Percentiles rank a stretch among this genome's conserved stretches.
These are phyloP conservation scores for Didymosphaeria variabile DNA, from an alignment of 2,329 filamentous ascomycete genomes.

Conservation along the genomic window DNA sequence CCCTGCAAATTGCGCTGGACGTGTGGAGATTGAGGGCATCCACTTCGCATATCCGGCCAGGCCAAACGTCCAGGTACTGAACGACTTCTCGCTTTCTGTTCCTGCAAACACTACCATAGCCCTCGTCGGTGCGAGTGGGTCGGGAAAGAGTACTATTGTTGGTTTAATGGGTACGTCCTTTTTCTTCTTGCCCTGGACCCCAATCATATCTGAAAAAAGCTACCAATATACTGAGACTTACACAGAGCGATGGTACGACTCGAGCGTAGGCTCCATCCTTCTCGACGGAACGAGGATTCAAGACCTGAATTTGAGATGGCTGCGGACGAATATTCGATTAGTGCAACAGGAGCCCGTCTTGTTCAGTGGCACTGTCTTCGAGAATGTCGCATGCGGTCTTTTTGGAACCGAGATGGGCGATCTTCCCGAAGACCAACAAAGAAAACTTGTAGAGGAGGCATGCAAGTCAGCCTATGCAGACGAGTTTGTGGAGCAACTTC, in stretches of 20 bases:
- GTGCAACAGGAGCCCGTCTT: slow-evolving; percentile 59
- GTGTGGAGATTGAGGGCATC: slow-evolving; percentile 79
- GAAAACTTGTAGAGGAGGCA: slow-evolving; percentile 67
- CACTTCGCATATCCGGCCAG: slow-evolving; percentile 94
- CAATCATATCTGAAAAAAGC: slow-evolving; percentile 54
- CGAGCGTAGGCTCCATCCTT: slow-evolving; percentile 32
- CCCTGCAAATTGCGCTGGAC: slow-evolving; percentile 43
- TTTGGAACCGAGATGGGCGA: slow-evolving; percentile 69
- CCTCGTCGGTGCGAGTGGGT: slow-evolving; percentile 91
- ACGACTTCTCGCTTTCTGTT: slow-evolving; percentile 78
- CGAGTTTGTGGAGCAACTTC: slow-evolving; percentile 78
- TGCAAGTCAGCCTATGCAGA: slow-evolving; percentile 87
- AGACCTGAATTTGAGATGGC: slow-evolving; percentile 84
- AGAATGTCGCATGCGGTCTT: slow-evolving; percentile 85
- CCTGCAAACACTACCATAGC: slow-evolving; percentile 92
- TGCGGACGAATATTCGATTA: slow-evolving; percentile 87
- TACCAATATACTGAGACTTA: slow-evolving; percentile 56
- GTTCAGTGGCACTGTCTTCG: slow-evolving; percentile 50
- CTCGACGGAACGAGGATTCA: slow-evolving; percentile 68
- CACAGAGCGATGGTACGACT: slow-evolving; percentile 64
- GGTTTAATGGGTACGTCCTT: slow-evolving; percentile 63
- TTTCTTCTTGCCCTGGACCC: background rate
- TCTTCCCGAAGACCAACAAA: slow-evolving; percentile 62
- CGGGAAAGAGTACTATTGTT: slow-evolving; percentile 92
- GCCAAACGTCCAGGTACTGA: slow-evolving; percentile 87